Conservation (phyloP, 768 basidiomycete genomes). For the Dioszegia aurantiaca region DNA sequence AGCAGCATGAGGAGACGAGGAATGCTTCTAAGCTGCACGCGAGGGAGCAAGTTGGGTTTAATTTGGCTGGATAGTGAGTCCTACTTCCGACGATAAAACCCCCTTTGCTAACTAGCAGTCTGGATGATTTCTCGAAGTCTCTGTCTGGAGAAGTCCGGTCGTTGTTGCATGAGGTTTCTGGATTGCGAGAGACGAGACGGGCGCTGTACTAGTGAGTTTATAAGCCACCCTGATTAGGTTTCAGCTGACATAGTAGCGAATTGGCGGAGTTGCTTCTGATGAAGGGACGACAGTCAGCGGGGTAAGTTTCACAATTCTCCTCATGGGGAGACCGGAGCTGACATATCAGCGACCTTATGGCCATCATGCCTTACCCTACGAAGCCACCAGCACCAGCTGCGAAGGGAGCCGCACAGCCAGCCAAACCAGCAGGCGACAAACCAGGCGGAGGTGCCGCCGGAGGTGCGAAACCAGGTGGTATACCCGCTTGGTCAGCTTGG, state of each 20-base stretch:
- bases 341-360: slow-evolving; percentile 41
- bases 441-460: slow-evolving; percentile 9
- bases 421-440: slow-evolving; percentile 3
- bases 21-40: slow-evolving; percentile 41
- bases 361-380: slow-evolving; percentile 43
- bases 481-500: slow-evolving; percentile 39
- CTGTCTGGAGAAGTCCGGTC: slow-evolving; percentile 49
- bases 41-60: slow-evolving; percentile 52
- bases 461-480: slow-evolving; percentile 25
- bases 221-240: too few species aligned
- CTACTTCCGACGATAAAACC: too few species aligned
- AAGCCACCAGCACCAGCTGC: slow-evolving; percentile 24
- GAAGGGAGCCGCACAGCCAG: too few species aligned
- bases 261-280: slow-evolving; percentile 49
- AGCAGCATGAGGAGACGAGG: slow-evolving; percentile 48
- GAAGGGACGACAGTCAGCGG: slow-evolving; percentile 50
- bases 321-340: background rate
- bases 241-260: slow-evolving; percentile 33
- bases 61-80: slow-evolving; percentile 49
- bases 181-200: slow-evolving; percentile 46
- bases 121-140: slow-evolving; percentile 52
- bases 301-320: slow-evolving; percentile 28
- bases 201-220: slow-evolving; percentile 49
- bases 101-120: too few species aligned
- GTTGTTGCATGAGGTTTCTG: slow-evolving; percentile 50